phyloP scores from a whole-genome alignment of 176 grass and related monocot genomes.

The Luzula sylvatica region DNA sequence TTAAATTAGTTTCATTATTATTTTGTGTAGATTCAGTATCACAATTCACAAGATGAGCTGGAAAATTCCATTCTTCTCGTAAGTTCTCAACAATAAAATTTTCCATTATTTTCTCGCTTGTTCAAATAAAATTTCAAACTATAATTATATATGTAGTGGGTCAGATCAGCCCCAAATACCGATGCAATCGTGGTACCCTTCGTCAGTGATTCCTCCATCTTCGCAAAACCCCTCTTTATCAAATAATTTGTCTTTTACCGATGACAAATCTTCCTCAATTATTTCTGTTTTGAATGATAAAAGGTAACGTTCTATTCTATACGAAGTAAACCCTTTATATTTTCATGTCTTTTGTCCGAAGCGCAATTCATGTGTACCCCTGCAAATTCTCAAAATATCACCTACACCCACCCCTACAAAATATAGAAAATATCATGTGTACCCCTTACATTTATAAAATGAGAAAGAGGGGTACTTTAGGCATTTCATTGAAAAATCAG shows the following conservation, averaged over 20 bases:
- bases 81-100: slow-evolving; percentile 15
- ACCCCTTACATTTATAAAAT: no score
- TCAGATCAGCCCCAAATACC: slow-evolving; percentile 20
- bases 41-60: slow-evolving; percentile 27
- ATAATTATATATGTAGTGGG: slow-evolving; percentile 11
- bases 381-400: no score
- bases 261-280: slow-evolving; percentile 17
- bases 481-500: no score
- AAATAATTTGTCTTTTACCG: slow-evolving; percentile 11
- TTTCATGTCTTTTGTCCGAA: not conserved
- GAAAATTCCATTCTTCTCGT: slow-evolving; percentile 22
- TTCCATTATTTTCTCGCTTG: not conserved
- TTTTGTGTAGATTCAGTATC: slow-evolving; percentile 13
- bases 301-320: slow-evolving; percentile 30
- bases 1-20: no score
- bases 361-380: not conserved
- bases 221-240: slow-evolving; percentile 10
- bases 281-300: slow-evolving; percentile 31
- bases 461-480: no score
- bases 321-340: not conserved
- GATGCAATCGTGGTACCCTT: slow-evolving; percentile 42
- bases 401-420: no score
- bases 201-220: slow-evolving; percentile 30
- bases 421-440: no score
- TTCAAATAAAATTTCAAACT: not conserved